A percentile compares a stretch with the other conserved stretches of the same genome.
Evolutionary conservation across 2,329 filamentous ascomycete genomes (phyloP).

Genomic region (Grosmannia serpens): DNA sequence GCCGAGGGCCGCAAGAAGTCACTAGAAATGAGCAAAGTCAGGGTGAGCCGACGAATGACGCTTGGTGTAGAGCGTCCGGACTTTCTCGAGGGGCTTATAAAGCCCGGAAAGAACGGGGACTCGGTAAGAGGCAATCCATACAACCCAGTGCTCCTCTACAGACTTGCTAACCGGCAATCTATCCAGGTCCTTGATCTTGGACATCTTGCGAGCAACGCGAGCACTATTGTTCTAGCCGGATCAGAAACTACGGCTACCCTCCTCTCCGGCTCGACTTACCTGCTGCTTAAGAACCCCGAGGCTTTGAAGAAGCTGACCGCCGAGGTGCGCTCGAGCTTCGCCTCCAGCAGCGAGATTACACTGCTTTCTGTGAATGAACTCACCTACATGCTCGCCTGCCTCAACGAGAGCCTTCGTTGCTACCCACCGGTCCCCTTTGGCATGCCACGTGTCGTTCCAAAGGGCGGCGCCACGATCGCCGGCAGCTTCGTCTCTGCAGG

Average conservation of each 20-base stretch:
- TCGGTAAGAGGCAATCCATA: background rate
- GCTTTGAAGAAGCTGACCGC: constrained; percentile 13
- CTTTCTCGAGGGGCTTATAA: constrained; percentile 16
- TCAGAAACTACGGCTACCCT: constrained; percentile 37
- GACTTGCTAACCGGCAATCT: background rate
- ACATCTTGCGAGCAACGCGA: background rate
- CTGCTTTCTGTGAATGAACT: constrained; percentile 5
- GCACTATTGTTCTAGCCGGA: constrained; percentile 21
- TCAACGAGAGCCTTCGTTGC: constrained; percentile 10
- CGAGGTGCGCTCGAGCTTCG: constrained; percentile 19
- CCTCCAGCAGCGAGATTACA: constrained; percentile 15
- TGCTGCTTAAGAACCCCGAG: constrained; percentile 16
- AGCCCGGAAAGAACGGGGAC: background rate
- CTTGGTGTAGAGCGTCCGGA: constrained; percentile 14
- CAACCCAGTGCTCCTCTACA: background rate
- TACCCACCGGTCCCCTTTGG: constrained; percentile 12
- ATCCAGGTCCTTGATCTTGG: background rate
- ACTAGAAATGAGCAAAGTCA: background rate
- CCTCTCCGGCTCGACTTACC: constrained; percentile 17
- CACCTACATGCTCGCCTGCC: constrained; percentile 9
- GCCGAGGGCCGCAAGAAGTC: background rate
- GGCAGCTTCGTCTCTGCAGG: constrained; percentile 22
- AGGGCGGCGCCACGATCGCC: constrained; percentile 18
- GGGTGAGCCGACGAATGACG: constrained; percentile 11
- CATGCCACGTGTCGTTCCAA: constrained; percentile 4